Evolutionary conservation across 2,329 filamentous ascomycete species (phyloP), one percentile per base, ranked within the genome.

Genomic region (Thielaviopsis euricoi): DNA sequence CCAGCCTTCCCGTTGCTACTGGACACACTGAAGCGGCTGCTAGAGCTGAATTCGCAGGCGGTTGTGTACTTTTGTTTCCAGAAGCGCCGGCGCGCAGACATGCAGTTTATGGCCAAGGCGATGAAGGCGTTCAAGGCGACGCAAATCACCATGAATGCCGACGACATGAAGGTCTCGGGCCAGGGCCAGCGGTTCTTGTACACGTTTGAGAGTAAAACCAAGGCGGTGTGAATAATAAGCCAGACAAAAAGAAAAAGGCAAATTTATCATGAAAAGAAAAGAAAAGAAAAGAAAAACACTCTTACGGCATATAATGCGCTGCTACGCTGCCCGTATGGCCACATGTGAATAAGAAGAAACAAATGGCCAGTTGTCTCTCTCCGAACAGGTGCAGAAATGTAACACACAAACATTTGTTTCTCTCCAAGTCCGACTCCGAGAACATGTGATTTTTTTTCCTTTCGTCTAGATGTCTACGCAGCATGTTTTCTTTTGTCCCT

Each of bases 1-100:
- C 89, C 91, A 2, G 88, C 93, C 1, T 97, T 97, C 67, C 90
- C 91, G 29, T 75, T 96, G 37, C 77, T 98, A 52, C 78, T 93
- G 66, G 73, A 82, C 62, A 97, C 91, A 6, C 73, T 97, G 63
- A 74, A 79, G 60, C 82, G 87, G 62, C 75, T 96, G 53, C 75
- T 95, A 62, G 78, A 80, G 17, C 77, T 89, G 50, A 89, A 85
- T 68, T 85, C 85, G 22, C 69, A 74, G 50, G 78, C 79, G 12
- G 73, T 77, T 10, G 69, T 85, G 52, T 85, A 82, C 70, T 97
- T 98, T 71, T 95, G 91, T 73, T 96, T 94, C 76, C 97, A 95
- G 76, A 91, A 89, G 73, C 78, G 93, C 64, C 81, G 93, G 66
- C 79, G 88, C 61, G 93, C 86, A 49, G 86, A 89, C 67, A 76